Evolutionary conservation across 176 grass and related monocot genomes (phyloP).

Genomic region (Saccharum spontaneum): DNA sequence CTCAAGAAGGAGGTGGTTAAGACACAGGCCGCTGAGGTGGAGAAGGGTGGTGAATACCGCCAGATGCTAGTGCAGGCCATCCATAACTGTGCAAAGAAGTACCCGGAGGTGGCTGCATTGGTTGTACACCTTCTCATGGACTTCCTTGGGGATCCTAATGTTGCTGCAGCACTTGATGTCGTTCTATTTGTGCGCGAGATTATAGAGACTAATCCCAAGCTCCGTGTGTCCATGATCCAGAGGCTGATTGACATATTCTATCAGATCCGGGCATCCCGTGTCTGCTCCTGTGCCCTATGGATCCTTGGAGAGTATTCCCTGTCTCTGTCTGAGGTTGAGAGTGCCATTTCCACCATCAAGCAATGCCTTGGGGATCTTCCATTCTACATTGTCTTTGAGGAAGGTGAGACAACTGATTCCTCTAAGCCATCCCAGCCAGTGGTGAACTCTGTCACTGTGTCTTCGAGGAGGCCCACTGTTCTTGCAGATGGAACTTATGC

Average conservation of each 20-base stretch:
- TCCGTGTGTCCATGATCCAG: conserved; percentile 80
- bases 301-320: conserved; percentile 80
- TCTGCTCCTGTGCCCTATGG: conserved; percentile 61
- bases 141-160: conserved; percentile 74
- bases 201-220: conserved; percentile 74
- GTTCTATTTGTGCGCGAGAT: conserved; percentile 77
- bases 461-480: conserved; percentile 59
- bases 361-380: conserved; percentile 69
- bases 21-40: conserved; percentile 58
- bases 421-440: conserved; percentile 38
- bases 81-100: conserved; percentile 62
- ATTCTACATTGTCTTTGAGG: conserved; percentile 60
- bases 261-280: conserved; percentile 72
- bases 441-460: conserved; percentile 45
- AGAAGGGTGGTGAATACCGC: conserved; percentile 68
- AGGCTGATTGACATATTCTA: conserved; percentile 68
- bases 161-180: conserved; percentile 71
- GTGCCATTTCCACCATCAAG: conserved; percentile 62
- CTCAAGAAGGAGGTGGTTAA: conserved; percentile 86
- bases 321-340: conserved; percentile 62
- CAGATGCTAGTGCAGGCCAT: conserved; percentile 82
- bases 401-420: conserved; percentile 48
- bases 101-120: conserved; percentile 64
- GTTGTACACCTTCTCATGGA: conserved; percentile 86
- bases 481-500: conserved; percentile 74